Evolutionary conservation across 2,329 filamentous ascomycete species (phyloP), one percentile per base, ranked within the genome.

Genomic region (Trichoderma simmonsii): DNA sequence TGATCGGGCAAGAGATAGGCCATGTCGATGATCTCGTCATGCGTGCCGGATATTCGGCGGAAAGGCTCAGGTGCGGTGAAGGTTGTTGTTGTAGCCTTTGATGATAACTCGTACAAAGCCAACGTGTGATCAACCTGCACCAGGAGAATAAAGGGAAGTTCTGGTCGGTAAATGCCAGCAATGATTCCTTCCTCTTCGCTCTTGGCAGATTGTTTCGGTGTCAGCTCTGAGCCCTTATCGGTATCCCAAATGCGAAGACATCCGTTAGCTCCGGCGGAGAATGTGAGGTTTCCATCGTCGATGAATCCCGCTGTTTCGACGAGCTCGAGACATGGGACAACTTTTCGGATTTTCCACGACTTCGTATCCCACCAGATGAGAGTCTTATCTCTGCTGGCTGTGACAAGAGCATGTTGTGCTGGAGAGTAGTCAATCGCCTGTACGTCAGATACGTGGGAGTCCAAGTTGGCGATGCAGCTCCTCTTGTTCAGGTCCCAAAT

Each of bases 21-120:
- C 39, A 99, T 84, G 79, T 99, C 97, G 76, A 99, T 98, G 67
- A 99, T 94, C 80, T 99, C 96, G 80, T 99, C 97, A 80, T 98
- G 94, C 7, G 96, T 98, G 68, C 96, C 97, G 5, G 95, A 97
- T 75, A 99, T 97, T 59, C 94, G 89, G 75, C 93, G 90, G 59
- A 93, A 87, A 1, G 83, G 92, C 78, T 82, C 84, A 77, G 79
- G 86, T 74, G 77, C 78, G 72, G 82, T 78, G 73, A 82, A 78
- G 57, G 80, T 75, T 54, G 76, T 73, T 48, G 81, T 67, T 48
- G 82, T 74, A 12, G 80, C 78, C 72, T 83, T 82, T 70, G 76
- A 88, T 63, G 78, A 87, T 64, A 79, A 80, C 73, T 78, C 86
- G 80, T 95, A 94, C 36, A 98, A 84, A 62, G 92, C 88, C 70